Base-by-base conservation (phyloP, 768 basidiomycete species). In the Russula foetens region DNA sequence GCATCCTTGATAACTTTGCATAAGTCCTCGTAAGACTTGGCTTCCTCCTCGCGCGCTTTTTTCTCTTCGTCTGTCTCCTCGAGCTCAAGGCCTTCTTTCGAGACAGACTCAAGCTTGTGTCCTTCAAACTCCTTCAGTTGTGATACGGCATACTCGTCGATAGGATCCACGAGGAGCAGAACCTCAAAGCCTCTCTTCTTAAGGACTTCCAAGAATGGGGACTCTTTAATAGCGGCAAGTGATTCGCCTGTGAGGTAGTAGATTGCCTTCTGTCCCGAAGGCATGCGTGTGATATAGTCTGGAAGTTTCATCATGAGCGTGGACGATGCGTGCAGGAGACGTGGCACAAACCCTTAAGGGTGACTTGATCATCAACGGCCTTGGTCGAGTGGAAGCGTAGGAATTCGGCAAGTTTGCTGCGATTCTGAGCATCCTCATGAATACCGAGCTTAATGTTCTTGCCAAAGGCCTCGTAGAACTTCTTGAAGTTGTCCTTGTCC, bases 261-360 rank as follows among this genome's bases (percentile, higher is more conserved):
- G 75, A 99, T 92, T 67, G 92, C 90, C 76, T 98, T 98, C 76
- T 99, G 96, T 66, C 93, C 82, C 78, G 98, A 93, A 63, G 95
- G 96, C 95, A 97, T 98, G 69, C 96, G 96, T 56, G 94, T 98
- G 74, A 98, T 96, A 81, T 98, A 99, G 80, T 99, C 92, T 93
- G 52, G 8, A 14, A 15, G 38, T 14, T 53, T 15, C 8, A n/a
- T 35, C 26, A 54, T 61, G 2, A 48, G n/a, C 29, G 7, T 23
- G 28, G 58, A 31, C 3, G 3, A 33, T 2, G n/a, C 1, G 48
- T 33, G 29, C 1, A 35, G 33, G 39, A 17, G 19, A 62, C 72
- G 17, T 29, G 7, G 21, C 19, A 69, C 79, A 38, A 66, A 91
- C 91, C 96, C 77, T 98, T 98, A 71, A 99, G 84, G 29, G 94